Conservation (phyloP, 805 yeast genomes). For the Spathaspora gorwiae region DNA sequence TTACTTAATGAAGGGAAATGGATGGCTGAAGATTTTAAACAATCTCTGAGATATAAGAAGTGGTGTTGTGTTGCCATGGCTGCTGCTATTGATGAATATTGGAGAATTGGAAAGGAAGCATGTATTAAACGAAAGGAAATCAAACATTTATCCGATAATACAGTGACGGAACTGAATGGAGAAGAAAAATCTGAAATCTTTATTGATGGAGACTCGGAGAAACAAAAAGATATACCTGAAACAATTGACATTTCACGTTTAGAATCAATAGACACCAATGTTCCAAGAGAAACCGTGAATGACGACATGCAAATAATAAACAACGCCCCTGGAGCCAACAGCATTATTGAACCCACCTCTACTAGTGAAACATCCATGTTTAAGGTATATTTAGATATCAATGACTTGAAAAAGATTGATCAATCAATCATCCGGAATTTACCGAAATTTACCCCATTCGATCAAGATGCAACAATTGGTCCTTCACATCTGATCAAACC, state of each 20-base stretch:
- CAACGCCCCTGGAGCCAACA: neutral
- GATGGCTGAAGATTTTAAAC: conserved; percentile 76
- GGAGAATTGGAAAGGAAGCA: conserved; percentile 62
- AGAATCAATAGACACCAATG: neutral
- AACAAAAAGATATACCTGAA: neutral
- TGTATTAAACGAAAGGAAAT: conserved; percentile 56
- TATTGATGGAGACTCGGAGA: neutral
- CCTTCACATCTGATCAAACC: conserved; percentile 17
- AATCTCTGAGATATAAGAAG: conserved; percentile 62
- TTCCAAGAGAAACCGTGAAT: neutral
- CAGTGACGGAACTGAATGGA: neutral
- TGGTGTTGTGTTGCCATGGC: conserved; percentile 70
- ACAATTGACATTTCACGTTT: neutral
- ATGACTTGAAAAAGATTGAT: conserved; percentile 42
- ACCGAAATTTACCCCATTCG: conserved; percentile 47
- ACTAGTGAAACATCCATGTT: conserved; percentile 28
- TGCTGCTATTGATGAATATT: conserved; percentile 69
- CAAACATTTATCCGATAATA: neutral
- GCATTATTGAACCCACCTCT: neutral
- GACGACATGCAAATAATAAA: neutral
- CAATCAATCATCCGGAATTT: conserved; percentile 44
- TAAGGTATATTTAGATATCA: conserved; percentile 40
- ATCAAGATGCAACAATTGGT: conserved; percentile 18
- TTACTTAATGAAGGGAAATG: conserved; percentile 75
- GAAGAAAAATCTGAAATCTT: neutral